Conservation (phyloP, 2,329 filamentous ascomycete species). For the Pseudogymnoascus sp. region DNA sequence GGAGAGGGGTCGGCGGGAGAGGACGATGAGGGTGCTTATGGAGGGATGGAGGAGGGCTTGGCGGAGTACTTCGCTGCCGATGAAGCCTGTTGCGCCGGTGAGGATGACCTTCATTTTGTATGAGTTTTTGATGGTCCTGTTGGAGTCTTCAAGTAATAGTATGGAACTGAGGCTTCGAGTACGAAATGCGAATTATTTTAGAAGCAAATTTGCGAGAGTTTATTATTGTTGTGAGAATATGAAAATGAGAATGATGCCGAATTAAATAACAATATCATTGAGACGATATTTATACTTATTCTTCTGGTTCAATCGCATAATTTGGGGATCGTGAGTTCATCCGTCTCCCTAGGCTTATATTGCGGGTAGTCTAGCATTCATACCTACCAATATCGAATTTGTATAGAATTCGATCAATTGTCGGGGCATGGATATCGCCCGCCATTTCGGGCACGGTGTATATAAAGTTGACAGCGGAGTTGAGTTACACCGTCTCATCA, state of each 20-base stretch:
- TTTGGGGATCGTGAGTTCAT: neutral
- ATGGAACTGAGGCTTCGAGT: neutral
- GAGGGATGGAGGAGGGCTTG: slow-evolving; percentile 42
- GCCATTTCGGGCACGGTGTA: neutral
- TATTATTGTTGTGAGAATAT: neutral
- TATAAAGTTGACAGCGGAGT: neutral
- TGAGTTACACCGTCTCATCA: neutral
- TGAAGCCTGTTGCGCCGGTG: slow-evolving; percentile 49
- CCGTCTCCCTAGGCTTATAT: neutral
- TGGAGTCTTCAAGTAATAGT: neutral
- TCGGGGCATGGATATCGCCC: neutral
- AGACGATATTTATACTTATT: slow-evolving; percentile 1
- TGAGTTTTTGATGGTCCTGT: neutral
- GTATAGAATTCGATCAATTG: neutral
- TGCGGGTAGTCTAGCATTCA: neutral
- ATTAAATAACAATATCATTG: neutral
- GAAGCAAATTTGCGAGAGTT: neutral
- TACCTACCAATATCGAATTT: neutral
- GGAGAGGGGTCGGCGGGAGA: slow-evolving; percentile 43
- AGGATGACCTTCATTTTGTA: slow-evolving; percentile 51
- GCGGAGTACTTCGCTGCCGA: slow-evolving; percentile 46
- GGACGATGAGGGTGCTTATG: slow-evolving; percentile 44
- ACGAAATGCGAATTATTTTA: neutral
- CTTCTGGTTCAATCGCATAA: neutral
- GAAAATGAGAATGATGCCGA: neutral